phyloP scores from a whole-genome alignment of 768 basidiomycete genomes.

The Mycena metata region DNA sequence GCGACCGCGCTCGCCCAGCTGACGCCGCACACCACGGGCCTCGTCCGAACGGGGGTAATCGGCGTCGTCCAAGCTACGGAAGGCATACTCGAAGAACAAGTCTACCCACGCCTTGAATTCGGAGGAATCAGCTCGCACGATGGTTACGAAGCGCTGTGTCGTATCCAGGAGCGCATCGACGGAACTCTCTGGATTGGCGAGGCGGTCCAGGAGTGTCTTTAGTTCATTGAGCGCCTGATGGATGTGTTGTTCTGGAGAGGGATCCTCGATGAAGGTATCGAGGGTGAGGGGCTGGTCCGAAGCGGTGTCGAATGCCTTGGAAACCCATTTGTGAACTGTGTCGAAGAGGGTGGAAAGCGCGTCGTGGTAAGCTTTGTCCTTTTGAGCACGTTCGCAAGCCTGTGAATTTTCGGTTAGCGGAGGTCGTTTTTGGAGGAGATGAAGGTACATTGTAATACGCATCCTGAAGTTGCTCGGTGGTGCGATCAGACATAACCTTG shows the following conservation, averaged over 20 bases:
- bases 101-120: constrained; percentile 68
- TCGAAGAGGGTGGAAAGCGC: constrained; percentile 70
- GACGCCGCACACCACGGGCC: constrained; percentile 53
- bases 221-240: constrained; percentile 64
- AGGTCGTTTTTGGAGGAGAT: neutral
- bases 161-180: constrained; percentile 63
- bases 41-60: constrained; percentile 69
- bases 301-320: constrained; percentile 62
- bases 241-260: constrained; percentile 73
- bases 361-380: constrained; percentile 68
- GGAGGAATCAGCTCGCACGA: constrained; percentile 44
- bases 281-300: constrained; percentile 60
- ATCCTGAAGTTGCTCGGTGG: constrained; percentile 56
- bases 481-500: constrained; percentile 60
- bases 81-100: constrained; percentile 61
- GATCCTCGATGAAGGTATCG: constrained; percentile 70
- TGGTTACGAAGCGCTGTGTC: constrained; percentile 17
- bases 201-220: constrained; percentile 63
- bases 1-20: constrained; percentile 65
- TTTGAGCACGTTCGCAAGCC: constrained; percentile 75
- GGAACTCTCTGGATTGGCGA: constrained; percentile 56
- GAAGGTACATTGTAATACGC: constrained; percentile 65
- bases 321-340: constrained; percentile 68
- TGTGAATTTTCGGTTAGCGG: constrained; percentile 37
- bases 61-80: constrained; percentile 60